phyloP scores from a whole-genome alignment of 768 basidiomycete genomes.

The Suillus occidentalis region DNA sequence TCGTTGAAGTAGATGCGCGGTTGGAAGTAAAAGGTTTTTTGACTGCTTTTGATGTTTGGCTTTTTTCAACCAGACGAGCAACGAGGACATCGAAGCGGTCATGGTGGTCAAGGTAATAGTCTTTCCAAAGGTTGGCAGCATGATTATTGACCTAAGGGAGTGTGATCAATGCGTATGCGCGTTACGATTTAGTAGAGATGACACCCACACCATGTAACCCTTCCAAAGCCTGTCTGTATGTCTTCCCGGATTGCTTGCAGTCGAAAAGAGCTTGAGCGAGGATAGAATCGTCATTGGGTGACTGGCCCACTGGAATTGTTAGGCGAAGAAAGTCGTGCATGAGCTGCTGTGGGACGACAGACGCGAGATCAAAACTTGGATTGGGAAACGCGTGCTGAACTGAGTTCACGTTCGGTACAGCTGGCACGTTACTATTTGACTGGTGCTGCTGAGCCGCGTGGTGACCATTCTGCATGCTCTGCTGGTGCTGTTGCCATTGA shows the following conservation, averaged over 20 bases:
- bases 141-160: constrained; percentile 42
- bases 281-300: constrained; percentile 54
- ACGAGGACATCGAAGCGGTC: constrained; percentile 51
- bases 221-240: constrained; percentile 67
- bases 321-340: constrained; percentile 57
- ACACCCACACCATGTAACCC: constrained; percentile 60
- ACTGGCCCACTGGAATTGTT: constrained; percentile 51
- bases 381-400: constrained; percentile 10
- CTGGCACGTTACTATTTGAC: constrained; percentile 7
- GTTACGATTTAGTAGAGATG: not conserved
- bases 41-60: constrained; percentile 23
- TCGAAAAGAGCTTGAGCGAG: constrained; percentile 50
- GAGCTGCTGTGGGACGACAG: constrained; percentile 48
- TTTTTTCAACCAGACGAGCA: constrained; percentile 22
- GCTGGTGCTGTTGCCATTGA: constrained; percentile 34
- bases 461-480: constrained; percentile 37
- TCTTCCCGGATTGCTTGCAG: constrained; percentile 41
- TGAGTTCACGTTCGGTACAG: constrained; percentile 8
- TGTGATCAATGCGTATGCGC: constrained; percentile 8
- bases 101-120: constrained; percentile 74
- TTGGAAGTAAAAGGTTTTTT: constrained; percentile 28
- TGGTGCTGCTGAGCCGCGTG: constrained; percentile 22
- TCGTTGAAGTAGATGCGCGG: not conserved
- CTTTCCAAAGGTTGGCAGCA: constrained; percentile 69
- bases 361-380: constrained; percentile 32